These are phyloP conservation scores for Penicillium egyptiacum DNA, from an alignment of 495 filamentous ascomycete species.

Conservation along the genomic window DNA sequence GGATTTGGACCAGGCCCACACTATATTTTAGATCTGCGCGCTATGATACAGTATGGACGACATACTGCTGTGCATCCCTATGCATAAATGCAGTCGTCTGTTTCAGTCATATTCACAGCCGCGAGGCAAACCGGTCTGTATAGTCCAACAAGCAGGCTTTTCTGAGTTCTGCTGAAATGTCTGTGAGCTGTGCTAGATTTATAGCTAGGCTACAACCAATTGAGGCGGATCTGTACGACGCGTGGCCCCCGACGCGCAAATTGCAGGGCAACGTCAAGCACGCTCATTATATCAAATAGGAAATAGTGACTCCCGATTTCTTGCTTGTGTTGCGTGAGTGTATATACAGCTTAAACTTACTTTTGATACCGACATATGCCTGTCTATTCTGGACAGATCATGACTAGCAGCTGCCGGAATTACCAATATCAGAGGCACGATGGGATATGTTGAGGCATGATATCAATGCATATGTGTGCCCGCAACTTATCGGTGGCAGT, in stretches of 20 bases:
- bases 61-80: not conserved
- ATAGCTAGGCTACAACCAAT: not conserved
- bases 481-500: not conserved
- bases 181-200: conserved; percentile 6
- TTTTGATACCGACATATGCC: not conserved
- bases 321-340: conserved; percentile 2
- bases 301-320: not conserved
- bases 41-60: conserved; percentile 6
- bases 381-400: not conserved
- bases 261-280: conserved; percentile 1
- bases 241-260: conserved; percentile 18
- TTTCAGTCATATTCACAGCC: not conserved
- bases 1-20: not conserved
- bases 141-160: conserved; percentile 1
- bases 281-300: not conserved
- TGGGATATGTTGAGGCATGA: not conserved
- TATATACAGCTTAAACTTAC: not conserved
- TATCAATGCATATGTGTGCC: not conserved
- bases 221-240: conserved; percentile 14
- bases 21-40: conserved; percentile 1
- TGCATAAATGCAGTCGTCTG: not conserved
- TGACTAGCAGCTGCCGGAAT: not conserved
- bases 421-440: not conserved
- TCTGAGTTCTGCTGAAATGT: not conserved
- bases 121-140: not conserved